A percentile compares a stretch with the other conserved stretches of the same genome.
Conservation (phyloP, 371 early-diverging fungal genomes). For the Blakeslea trispora region DNA sequence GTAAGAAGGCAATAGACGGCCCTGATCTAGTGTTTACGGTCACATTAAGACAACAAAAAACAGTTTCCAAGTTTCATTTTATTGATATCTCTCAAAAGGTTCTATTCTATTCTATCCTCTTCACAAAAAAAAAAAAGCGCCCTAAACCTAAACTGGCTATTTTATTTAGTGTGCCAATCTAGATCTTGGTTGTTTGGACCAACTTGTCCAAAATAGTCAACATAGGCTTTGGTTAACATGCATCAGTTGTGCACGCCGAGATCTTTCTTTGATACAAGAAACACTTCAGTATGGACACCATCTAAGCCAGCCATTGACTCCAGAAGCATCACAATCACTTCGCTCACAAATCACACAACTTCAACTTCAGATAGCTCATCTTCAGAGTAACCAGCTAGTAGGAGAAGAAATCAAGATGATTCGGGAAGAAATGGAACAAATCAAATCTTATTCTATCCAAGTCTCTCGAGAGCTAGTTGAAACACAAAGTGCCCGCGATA, state of each 20-base stretch:
- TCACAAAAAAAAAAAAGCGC: conserved; percentile 69
- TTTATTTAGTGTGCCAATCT: no score
- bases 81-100: conserved; percentile 31
- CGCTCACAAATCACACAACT: conserved; percentile 61
- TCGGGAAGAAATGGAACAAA: conserved; percentile 38
- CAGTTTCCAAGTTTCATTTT: conserved; percentile 37
- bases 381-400: conserved; percentile 24
- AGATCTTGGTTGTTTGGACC: conserved; percentile 72
- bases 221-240: conserved; percentile 90
- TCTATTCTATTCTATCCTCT: conserved; percentile 87
- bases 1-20: no score
- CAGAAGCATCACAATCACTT: conserved; percentile 55
- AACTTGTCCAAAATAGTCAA: conserved; percentile 20
- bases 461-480: conserved; percentile 40
- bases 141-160: no score
- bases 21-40: background rate
- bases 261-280: conserved; percentile 82
- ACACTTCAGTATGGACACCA: conserved; percentile 87
- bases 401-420: conserved; percentile 27
- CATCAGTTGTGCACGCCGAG: conserved; percentile 67
- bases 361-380: conserved; percentile 44
- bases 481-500: conserved; percentile 51
- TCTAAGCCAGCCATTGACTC: conserved; percentile 44
- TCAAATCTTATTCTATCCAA: conserved; percentile 39
- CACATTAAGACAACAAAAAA: conserved; percentile 3